These are phyloP conservation scores for Drechslerella coelobrocha DNA, from an alignment of 2,329 filamentous ascomycete species.

Conservation along the genomic window DNA sequence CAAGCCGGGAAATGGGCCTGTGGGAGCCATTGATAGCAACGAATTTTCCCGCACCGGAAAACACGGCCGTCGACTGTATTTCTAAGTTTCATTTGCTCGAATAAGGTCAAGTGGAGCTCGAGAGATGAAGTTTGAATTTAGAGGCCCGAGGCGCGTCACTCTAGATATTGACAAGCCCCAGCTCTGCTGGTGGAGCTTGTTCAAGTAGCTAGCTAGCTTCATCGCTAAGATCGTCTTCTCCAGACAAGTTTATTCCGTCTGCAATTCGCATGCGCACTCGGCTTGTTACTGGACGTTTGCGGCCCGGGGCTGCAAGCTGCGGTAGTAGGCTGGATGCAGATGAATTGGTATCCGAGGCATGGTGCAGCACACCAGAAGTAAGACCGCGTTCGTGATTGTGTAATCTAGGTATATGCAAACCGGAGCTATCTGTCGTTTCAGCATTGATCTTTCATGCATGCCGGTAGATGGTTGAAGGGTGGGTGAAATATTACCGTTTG, in stretches of 20 bases:
- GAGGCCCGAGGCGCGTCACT: no score
- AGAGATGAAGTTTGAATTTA: neutral
- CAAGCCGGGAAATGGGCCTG: neutral
- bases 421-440: slow-evolving; percentile 27
- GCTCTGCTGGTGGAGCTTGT: neutral
- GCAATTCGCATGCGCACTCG: no score
- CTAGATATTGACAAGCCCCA: no score
- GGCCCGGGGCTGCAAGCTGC: neutral
- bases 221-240: neutral
- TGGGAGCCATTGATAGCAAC: neutral
- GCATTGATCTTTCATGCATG: slow-evolving; percentile 26
- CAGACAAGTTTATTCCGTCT: neutral
- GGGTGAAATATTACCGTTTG: slow-evolving; percentile 3
- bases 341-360: neutral
- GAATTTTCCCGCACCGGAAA: slow-evolving; percentile 20
- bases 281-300: neutral
- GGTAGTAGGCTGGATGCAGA: neutral
- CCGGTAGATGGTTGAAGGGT: neutral
- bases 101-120: slow-evolving; percentile 35
- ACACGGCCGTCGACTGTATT: slow-evolving; percentile 28
- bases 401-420: slow-evolving; percentile 2
- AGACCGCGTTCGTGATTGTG: neutral
- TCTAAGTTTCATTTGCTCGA: slow-evolving; percentile 25
- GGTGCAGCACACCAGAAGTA: neutral
- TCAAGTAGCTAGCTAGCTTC: neutral